phyloP scores from a whole-genome alignment of 1,139 yeast species.

The Taphrina pruni region DNA sequence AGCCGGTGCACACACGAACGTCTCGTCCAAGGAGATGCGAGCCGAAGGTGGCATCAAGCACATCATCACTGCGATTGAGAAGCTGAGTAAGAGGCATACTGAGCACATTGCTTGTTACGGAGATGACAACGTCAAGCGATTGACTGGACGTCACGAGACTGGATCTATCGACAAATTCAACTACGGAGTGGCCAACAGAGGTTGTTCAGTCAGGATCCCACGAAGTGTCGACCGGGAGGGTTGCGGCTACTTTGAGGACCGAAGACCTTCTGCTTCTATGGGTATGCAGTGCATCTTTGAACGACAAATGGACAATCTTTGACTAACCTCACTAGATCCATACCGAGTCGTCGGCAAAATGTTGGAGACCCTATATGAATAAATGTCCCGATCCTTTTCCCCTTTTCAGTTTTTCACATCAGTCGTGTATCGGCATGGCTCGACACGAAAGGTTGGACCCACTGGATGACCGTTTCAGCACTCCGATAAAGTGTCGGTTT shows the following conservation, averaged over 20 bases:
- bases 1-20: slow-evolving; percentile 99
- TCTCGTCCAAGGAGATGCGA: slow-evolving; percentile 91
- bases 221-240: slow-evolving; percentile 98
- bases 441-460: too few species aligned
- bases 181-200: slow-evolving; percentile 99
- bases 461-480: too few species aligned
- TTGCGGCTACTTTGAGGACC: slow-evolving; percentile 97
- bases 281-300: slow-evolving; percentile 94
- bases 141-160: slow-evolving; percentile 98
- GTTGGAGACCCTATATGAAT: slow-evolving; percentile 89
- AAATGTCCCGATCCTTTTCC: background rate
- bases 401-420: background rate
- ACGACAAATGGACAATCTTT: background rate
- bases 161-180: slow-evolving; percentile 90
- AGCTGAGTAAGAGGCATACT: slow-evolving; percentile 92
- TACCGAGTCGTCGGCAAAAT: slow-evolving; percentile 72
- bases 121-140: slow-evolving; percentile 89
- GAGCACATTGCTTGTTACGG: slow-evolving; percentile 97
- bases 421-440: too few species aligned
- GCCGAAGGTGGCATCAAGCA: slow-evolving; percentile 92
- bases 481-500: background rate
- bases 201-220: slow-evolving; percentile 98
- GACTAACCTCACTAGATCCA: slow-evolving; percentile 31
- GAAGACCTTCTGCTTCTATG: slow-evolving; percentile 98
- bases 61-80: slow-evolving; percentile 90